These are phyloP conservation scores for Penicillium waksmanii DNA, from an alignment of 495 filamentous ascomycete species.

Conservation along the genomic window DNA sequence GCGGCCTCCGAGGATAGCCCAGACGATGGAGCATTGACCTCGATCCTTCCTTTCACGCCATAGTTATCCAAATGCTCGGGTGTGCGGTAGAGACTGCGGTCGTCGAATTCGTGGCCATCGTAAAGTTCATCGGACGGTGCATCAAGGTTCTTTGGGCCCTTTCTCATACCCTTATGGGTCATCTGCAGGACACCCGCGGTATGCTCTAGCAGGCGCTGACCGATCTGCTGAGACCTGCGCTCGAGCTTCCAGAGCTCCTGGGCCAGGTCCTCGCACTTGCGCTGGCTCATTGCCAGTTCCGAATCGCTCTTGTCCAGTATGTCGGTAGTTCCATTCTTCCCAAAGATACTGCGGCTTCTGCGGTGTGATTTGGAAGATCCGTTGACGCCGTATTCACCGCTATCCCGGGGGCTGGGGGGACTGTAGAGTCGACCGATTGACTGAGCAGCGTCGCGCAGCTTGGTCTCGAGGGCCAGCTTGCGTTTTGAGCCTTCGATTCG, in stretches of 20 bases:
- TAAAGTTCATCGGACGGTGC: constrained; percentile 71
- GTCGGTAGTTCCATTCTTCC: constrained; percentile 36
- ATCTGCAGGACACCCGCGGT: constrained; percentile 89
- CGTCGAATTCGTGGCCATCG: constrained; percentile 71
- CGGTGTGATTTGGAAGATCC: constrained; percentile 31
- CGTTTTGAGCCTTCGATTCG: constrained; percentile 79
- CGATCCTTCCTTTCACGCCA: constrained; percentile 34
- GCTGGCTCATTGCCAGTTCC: constrained; percentile 72
- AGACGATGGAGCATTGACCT: constrained; percentile 24
- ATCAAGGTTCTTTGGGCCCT: constrained; percentile 48
- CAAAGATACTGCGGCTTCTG: constrained; percentile 56
- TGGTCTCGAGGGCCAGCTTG: constrained; percentile 88
- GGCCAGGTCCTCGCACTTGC: constrained; percentile 83
- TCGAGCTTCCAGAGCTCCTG: constrained; percentile 78
- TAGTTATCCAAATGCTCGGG: constrained; percentile 67
- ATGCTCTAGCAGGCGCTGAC: constrained; percentile 78
- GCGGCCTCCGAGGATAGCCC: constrained; percentile 36
- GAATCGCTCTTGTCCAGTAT: constrained; percentile 64
- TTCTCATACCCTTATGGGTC: constrained; percentile 71
- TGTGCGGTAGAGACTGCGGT: constrained; percentile 75
- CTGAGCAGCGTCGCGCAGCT: constrained; percentile 88
- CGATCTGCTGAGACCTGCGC: constrained; percentile 69
- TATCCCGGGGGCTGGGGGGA: constrained; percentile 46
- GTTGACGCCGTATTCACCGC: constrained; percentile 38
- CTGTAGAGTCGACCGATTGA: constrained; percentile 80